Evolutionary conservation across 1,284 basidiomycete genomes (phyloP).

Genomic region (Vanrija humicola): DNA sequence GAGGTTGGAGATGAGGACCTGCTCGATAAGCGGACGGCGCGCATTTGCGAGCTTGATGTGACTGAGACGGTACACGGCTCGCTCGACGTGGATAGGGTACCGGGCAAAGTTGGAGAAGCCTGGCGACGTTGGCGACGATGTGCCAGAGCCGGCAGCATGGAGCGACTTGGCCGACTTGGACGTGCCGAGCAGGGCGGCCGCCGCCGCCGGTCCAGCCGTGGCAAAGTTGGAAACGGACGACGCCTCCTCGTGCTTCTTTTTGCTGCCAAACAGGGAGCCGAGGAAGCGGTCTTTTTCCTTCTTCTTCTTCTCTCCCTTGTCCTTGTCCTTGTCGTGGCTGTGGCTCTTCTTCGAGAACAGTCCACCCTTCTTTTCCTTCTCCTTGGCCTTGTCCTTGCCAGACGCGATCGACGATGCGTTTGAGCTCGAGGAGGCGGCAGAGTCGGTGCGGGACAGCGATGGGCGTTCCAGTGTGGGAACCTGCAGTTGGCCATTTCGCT

Average conservation of each 20-base stretch:
- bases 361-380: conserved; percentile 61
- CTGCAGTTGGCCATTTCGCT: conserved; percentile 9
- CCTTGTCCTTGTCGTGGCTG: conserved; percentile 52
- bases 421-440: conserved; percentile 22
- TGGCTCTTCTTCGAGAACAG: conserved; percentile 61
- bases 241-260: conserved; percentile 65
- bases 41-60: conserved; percentile 99
- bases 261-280: conserved; percentile 80
- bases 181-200: conserved; percentile 72
- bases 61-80: conserved; percentile 92
- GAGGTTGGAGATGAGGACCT: conserved; percentile 96
- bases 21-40: conserved; percentile 90
- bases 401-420: conserved; percentile 8
- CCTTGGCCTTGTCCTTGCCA: conserved; percentile 54
- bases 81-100: conserved; percentile 96
- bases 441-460: conserved; percentile 28
- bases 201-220: conserved; percentile 69
- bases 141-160: conserved; percentile 32
- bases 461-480: conserved; percentile 26
- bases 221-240: conserved; percentile 52
- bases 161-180: conserved; percentile 69
- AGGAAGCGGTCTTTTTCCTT: conserved; percentile 75
- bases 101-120: conserved; percentile 64
- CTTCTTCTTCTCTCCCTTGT: conserved; percentile 62
- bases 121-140: conserved; percentile 55